These are phyloP conservation scores for Colletotrichum ledebouriae DNA, from an alignment of 2,329 filamentous ascomycete species.

Conservation along the genomic window DNA sequence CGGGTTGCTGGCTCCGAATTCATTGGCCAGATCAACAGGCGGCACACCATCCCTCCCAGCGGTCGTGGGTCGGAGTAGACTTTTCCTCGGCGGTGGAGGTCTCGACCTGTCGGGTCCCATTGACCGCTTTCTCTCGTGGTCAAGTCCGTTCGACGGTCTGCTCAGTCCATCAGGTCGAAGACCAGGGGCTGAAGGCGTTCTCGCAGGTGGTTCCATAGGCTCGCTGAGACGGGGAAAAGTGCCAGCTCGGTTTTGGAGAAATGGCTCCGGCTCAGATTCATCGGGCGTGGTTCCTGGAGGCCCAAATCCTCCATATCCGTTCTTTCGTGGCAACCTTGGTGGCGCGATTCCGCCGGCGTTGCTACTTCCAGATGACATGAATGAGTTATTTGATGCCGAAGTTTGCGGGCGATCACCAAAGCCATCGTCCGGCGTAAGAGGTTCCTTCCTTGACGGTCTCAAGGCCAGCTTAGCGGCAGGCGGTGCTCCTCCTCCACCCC, in stretches of 20 bases:
- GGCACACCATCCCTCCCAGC: slow-evolving; percentile 55
- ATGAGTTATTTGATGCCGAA: slow-evolving; percentile 49
- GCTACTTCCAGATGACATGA: slow-evolving; percentile 39
- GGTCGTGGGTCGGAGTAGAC: slow-evolving; percentile 58
- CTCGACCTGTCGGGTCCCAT: slow-evolving; percentile 65
- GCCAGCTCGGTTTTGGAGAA: slow-evolving; percentile 61
- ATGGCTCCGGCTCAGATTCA: slow-evolving; percentile 53
- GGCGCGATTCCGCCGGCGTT: slow-evolving; percentile 47
- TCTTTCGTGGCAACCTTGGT: slow-evolving; percentile 60
- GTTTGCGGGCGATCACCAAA: slow-evolving; percentile 48
- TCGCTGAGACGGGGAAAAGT: slow-evolving; percentile 64
- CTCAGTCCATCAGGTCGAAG: slow-evolving; percentile 55
- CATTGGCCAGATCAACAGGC: slow-evolving; percentile 68
- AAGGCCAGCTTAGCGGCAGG: slow-evolving; percentile 51
- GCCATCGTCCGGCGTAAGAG: slow-evolving; percentile 40
- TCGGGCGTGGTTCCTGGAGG: slow-evolving; percentile 57
- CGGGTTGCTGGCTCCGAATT: slow-evolving; percentile 73
- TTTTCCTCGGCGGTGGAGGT: slow-evolving; percentile 66
- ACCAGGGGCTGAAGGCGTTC: slow-evolving; percentile 64
- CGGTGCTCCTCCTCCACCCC: slow-evolving; percentile 44
- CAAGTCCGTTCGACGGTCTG: slow-evolving; percentile 45
- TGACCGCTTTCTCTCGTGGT: slow-evolving; percentile 55
- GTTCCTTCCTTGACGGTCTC: slow-evolving; percentile 48
- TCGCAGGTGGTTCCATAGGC: slow-evolving; percentile 53
- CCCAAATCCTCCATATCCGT: slow-evolving; percentile 72